phyloP scores from a whole-genome alignment of 2,329 filamentous ascomycete species.

The Lachnellula subtilissima region DNA sequence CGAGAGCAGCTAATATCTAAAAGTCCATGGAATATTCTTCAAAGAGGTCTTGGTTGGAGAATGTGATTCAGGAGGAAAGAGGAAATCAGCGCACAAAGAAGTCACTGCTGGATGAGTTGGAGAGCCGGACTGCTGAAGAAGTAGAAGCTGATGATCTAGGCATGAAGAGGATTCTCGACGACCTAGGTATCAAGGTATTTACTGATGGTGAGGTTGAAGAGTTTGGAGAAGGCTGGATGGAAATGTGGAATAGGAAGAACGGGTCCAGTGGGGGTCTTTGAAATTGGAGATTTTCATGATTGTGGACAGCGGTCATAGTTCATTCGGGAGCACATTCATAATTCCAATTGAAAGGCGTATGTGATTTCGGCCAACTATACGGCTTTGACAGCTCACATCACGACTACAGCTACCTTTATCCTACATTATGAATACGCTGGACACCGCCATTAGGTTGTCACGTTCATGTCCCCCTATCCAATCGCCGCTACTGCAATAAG shows the following conservation, averaged over 20 bases:
- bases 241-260: not conserved
- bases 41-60: not conserved
- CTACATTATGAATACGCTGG: too few species aligned
- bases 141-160: not conserved
- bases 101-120: not conserved
- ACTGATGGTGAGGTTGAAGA: not conserved
- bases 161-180: not conserved
- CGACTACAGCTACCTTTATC: too few species aligned
- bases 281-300: not conserved
- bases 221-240: not conserved
- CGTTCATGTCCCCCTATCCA: too few species aligned
- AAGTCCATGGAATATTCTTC: not conserved
- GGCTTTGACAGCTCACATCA: too few species aligned
- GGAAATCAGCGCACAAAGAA: not conserved
- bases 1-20: not conserved
- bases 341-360: too few species aligned
- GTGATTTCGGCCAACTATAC: too few species aligned
- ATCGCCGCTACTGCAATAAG: too few species aligned
- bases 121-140: not conserved
- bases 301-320: too few species aligned
- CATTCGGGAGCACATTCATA: too few species aligned
- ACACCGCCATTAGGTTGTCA: too few species aligned
- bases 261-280: not conserved
- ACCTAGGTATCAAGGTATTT: not conserved
- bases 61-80: not conserved